Conservation (phyloP, 2,329 filamentous ascomycete genomes). For the Plectosphaerella sp. region DNA sequence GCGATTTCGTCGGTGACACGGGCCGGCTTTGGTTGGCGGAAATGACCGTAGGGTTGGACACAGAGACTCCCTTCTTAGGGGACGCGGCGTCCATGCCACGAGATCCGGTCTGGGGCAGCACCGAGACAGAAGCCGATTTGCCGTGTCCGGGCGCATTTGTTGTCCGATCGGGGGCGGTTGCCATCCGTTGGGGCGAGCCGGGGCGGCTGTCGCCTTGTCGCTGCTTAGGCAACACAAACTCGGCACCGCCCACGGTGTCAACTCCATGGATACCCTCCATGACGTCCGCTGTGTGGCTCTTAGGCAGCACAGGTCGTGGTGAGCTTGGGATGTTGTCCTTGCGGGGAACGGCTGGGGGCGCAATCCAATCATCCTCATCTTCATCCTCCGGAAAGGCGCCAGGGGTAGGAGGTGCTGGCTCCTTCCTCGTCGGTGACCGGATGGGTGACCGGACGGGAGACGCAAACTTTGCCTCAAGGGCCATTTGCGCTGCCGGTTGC, state of each 20-base stretch:
- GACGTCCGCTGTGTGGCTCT: constrained; percentile 57
- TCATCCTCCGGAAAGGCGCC: constrained; percentile 58
- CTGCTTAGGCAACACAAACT: constrained; percentile 39
- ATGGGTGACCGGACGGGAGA: constrained; percentile 32
- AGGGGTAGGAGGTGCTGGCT: constrained; percentile 35
- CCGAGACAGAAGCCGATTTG: constrained; percentile 62
- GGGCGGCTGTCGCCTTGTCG: constrained; percentile 23
- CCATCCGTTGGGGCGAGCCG: constrained; percentile 30
- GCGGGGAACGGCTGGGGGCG: constrained; percentile 33
- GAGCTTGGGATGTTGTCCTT: constrained; percentile 28
- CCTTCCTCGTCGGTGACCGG: constrained; percentile 27
- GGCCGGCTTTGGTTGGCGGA: constrained; percentile 42
- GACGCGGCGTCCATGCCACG: constrained; percentile 16
- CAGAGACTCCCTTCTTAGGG: constrained; percentile 57
- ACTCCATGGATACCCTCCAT: constrained; percentile 53
- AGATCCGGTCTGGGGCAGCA: constrained; percentile 30
- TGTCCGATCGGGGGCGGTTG: constrained; percentile 20
- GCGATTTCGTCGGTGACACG: constrained; percentile 51
- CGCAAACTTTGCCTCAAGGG: constrained; percentile 19
- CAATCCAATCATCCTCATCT: constrained; percentile 52
- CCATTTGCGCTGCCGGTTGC: constrained; percentile 20
- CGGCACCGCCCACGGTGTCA: constrained; percentile 40
- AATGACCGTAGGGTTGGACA: constrained; percentile 49
- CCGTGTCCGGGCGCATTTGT: constrained; percentile 40
- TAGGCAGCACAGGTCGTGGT: constrained; percentile 49